Base-by-base conservation (phyloP, 2,329 filamentous ascomycete genomes). In the Pseudogymnoascus sp. region DNA sequence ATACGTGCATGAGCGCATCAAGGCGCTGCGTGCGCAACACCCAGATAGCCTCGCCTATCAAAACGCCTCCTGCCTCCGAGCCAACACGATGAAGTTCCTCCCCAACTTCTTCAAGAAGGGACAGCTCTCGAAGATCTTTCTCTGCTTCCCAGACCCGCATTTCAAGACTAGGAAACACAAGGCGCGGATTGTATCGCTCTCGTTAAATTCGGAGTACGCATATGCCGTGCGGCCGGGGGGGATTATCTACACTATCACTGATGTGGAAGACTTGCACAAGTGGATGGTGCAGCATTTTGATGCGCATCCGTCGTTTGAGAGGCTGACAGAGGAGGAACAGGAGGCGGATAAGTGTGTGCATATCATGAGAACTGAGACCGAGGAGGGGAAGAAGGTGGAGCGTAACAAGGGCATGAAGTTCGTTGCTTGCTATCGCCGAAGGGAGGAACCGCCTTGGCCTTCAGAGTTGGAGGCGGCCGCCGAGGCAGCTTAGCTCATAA, bases 21-120 rank as follows among this genome's bases (percentile, higher is more conserved):
- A 84, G 66, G 93, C 92, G 4, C 80, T 97, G 15, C 86, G 94
- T 3, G 77, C 79, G 11, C 86, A 92, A 70, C 81, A 83, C 65
- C 70, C 76, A 5, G 76, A 77, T 5, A 71, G 72, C 28, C 74
- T 75, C 58, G 74, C 77, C 53, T 97, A 91, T 73, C 88, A 95
- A 71, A 99, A 99, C 73, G 87, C 93, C 60, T 86, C 89, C 35
- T 95, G 91, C 71, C 79, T 99, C 57, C 87, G 94, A 64, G 90
- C 90, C 66, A 99, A 99, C 77, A 90, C 91, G 4, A 99, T 99
- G 94, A 99, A 99, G 74, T 99, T 97, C 75, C 79, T 99, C n/a
- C 93, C 95, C 64, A 97, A 99, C 72, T 96, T 97, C 80, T 97
- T 99, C 79, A 78, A 76, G 60, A 89, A 87, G 69, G 80, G 77